phyloP scores from a whole-genome alignment of 2,329 filamentous ascomycete genomes.

The Drechslera avenae region DNA sequence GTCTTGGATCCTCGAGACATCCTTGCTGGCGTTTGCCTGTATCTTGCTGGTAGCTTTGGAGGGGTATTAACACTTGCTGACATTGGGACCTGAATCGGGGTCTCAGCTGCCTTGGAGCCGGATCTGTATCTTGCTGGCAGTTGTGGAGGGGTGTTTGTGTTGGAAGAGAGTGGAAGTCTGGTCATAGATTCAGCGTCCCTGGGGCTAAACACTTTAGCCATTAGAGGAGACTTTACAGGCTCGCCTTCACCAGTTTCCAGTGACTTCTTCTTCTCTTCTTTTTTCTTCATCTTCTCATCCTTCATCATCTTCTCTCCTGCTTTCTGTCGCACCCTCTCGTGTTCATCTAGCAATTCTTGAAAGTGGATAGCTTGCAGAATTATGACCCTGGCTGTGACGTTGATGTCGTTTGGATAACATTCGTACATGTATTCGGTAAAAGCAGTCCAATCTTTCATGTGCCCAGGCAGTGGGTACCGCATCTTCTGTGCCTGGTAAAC shows the following conservation, averaged over 20 bases:
- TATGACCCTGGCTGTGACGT: neutral
- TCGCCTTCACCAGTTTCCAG: neutral
- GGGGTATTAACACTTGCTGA: too few relatives aligned
- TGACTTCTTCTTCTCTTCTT: neutral
- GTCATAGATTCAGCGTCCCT: too few relatives aligned
- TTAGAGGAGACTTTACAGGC: neutral
- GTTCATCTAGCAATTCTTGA: constrained; percentile 1
- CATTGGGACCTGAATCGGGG: too few relatives aligned
- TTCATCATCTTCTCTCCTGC: neutral
- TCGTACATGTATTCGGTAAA: neutral
- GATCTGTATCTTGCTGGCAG: too few relatives aligned
- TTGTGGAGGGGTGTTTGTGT: too few relatives aligned
- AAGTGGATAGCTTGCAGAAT: constrained; percentile 15
- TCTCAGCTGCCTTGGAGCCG: too few relatives aligned
- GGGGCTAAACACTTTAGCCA: too few relatives aligned
- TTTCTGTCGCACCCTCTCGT: neutral
- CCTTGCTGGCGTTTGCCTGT: too few relatives aligned
- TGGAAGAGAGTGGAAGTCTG: too few relatives aligned
- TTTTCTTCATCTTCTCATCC: neutral
- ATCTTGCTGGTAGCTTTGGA: too few relatives aligned
- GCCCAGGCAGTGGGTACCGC: constrained; percentile 1
- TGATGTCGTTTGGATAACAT: neutral
- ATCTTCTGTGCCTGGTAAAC: neutral
- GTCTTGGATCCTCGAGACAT: too few relatives aligned
- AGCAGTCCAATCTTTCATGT: neutral